Conservation (phyloP, 2,329 filamentous ascomycete genomes). For the Cladophialophora carrionii region DNA sequence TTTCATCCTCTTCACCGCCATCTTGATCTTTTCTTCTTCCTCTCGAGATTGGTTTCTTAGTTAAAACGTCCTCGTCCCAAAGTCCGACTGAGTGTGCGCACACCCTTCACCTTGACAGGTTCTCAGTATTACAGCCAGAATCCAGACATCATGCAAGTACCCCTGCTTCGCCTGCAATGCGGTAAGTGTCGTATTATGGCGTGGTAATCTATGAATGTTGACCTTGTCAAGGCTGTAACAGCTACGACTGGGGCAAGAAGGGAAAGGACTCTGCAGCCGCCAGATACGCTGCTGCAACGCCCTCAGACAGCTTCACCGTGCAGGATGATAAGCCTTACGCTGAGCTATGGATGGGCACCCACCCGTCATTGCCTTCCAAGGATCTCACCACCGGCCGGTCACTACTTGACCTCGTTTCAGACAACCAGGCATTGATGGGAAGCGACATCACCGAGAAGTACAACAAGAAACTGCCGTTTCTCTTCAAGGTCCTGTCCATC, state of each 20-base stretch:
- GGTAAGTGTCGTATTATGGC: slow-evolving; percentile 50
- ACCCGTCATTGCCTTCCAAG: slow-evolving; percentile 92
- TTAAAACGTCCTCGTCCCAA: neutral
- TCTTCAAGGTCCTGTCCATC: slow-evolving; percentile 97
- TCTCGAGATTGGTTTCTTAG: neutral
- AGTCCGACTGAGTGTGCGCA: neutral
- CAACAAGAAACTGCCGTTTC: slow-evolving; percentile 82
- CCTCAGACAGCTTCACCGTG: slow-evolving; percentile 72
- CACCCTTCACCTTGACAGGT: neutral
- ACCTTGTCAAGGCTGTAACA: slow-evolving; percentile 75
- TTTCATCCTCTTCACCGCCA: slow-evolving; percentile 27
- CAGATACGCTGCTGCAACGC: slow-evolving; percentile 83
- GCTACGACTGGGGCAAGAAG: slow-evolving; percentile 98
- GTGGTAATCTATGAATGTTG: slow-evolving; percentile 21
- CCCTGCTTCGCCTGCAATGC: slow-evolving; percentile 73
- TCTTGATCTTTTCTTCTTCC: slow-evolving; percentile 15
- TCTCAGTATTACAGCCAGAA: neutral
- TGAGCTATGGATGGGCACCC: slow-evolving; percentile 99
- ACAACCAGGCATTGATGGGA: slow-evolving; percentile 82
- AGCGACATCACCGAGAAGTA: slow-evolving; percentile 73
- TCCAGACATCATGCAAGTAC: slow-evolving; percentile 66
- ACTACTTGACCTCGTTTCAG: slow-evolving; percentile 82
- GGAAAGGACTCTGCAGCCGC: slow-evolving; percentile 86
- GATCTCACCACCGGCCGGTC: slow-evolving; percentile 81
- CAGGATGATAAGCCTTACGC: slow-evolving; percentile 90